Conservation (phyloP, 192 early-diverging fungal species). For the Entomortierella beljakovae region DNA sequence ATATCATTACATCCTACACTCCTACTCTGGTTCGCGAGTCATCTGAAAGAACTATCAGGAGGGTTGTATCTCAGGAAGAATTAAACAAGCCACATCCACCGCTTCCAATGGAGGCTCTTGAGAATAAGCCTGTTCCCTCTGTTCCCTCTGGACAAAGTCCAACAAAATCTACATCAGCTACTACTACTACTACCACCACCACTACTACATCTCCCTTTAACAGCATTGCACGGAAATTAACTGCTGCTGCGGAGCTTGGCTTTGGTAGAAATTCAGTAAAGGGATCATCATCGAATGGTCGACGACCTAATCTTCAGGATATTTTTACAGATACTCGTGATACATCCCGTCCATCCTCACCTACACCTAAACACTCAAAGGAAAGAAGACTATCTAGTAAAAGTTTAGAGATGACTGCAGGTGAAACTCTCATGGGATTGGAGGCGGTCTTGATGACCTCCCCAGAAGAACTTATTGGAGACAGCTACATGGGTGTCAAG, state of each 20-base stretch:
- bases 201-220: constrained; percentile 12
- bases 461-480: constrained; percentile 15
- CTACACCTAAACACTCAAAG: background rate
- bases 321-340: constrained; percentile 15
- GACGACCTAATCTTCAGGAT: constrained; percentile 15
- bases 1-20: background rate
- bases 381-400: constrained; percentile 5
- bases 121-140: constrained; percentile 1
- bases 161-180: no score
- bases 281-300: background rate
- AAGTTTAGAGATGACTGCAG: constrained; percentile 8
- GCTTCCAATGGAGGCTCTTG: constrained; percentile 5
- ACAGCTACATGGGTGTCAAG: constrained; percentile 4
- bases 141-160: background rate
- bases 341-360: background rate
- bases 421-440: background rate
- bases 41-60: constrained; percentile 12
- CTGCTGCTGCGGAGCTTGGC: constrained; percentile 1
- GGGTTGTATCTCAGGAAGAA: constrained; percentile 25
- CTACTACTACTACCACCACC: no score
- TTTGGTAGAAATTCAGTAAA: constrained; percentile 10
- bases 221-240: constrained; percentile 23
- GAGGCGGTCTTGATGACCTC: constrained; percentile 7
- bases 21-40: background rate
- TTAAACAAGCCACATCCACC: constrained; percentile 50